Evolutionary conservation across 2,329 filamentous ascomycete species (phyloP), one percentile per base, ranked within the genome.

Genomic region (Pyricularia sp.): DNA sequence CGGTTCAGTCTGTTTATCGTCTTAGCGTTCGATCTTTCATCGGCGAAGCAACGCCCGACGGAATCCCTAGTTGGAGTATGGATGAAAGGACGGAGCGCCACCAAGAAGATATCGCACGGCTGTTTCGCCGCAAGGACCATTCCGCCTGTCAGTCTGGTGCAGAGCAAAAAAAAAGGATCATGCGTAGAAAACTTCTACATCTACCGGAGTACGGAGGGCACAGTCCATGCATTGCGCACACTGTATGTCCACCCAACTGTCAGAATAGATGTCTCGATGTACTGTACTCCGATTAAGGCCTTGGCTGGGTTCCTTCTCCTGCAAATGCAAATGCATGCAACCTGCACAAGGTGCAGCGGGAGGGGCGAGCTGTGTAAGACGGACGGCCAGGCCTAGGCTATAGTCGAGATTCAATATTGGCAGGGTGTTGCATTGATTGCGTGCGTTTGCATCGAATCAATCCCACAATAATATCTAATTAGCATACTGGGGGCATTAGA

Each of bases 281-380:
- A 50, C 42, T 50, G 42, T 50, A 50, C 20, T 50, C 42, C 42
- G 42, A n/a, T 50, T 50, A 50, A 50, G 42, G 42, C 20, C 42
- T n/a, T 50, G 42, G 5, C 42, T 50, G 9, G 42, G 42, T 50
- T 50, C 42, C 42, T 50, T n/a, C 42, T 33, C 31, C 31, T 50
- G 42, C 42, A 50, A 50, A 50, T 50, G 42, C 42, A 50, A 36
- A 33, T n/a, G 64, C 64, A 65, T 65, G 64, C 64, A 65, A 36
- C 30, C 64, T 14, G 30, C 64, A 36, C 64, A 11, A 31, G 14
- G 17, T 31, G 64, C 64, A 36, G 17, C 64, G 11, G 64, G 31
- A 25, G 31, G 31, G 42, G 42, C 14, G 42, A 50, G 17, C 17
- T 50, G 42, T 50, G 42, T 50, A n/a, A 50, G 42, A 50, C 42